A percentile compares a stretch with the other conserved stretches of the same genome.
Evolutionary conservation across 2,329 filamentous ascomycete genomes (phyloP).

Genomic region (Didymella sp.): DNA sequence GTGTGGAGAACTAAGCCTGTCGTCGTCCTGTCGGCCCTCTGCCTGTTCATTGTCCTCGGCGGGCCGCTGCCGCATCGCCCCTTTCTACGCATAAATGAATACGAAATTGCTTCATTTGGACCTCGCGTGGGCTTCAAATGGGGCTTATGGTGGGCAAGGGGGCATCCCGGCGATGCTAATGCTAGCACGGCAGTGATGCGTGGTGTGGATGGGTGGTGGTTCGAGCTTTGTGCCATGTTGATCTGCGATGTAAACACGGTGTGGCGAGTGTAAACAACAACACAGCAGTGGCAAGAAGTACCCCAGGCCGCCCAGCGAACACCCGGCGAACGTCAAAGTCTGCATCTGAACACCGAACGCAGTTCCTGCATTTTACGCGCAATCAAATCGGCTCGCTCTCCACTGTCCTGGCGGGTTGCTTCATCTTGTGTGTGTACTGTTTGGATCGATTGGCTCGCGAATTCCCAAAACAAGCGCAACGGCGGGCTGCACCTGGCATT

Average conservation of each 20-base stretch:
- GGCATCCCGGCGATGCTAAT: conserved; percentile 10
- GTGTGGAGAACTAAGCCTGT: conserved; percentile 41
- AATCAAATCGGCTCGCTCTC: conserved; percentile 1
- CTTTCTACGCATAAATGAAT: conserved; percentile 30
- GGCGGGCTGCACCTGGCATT: conserved; percentile 16
- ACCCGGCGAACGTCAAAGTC: conserved; percentile 11
- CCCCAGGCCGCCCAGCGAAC: conserved; percentile 7
- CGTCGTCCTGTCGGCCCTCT: conserved; percentile 25
- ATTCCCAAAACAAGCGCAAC: conserved; percentile 22
- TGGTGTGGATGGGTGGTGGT: conserved; percentile 7
- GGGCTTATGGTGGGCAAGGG: conserved; percentile 10
- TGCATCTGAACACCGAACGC: conserved; percentile 7
- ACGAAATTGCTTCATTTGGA: conserved; percentile 21
- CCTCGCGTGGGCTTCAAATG: conserved; percentile 15
- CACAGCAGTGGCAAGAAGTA: not conserved
- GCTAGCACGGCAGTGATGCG: conserved; percentile 4
- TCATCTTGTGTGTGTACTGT: conserved; percentile 22
- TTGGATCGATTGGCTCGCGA: conserved; percentile 29
- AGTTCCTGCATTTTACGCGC: conserved; percentile 7
- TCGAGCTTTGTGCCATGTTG: conserved; percentile 8
- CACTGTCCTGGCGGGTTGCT: conserved; percentile 22
- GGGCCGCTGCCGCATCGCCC: conserved; percentile 27
- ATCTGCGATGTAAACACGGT: conserved; percentile 12
- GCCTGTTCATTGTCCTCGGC: conserved; percentile 28
- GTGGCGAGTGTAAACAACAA: conserved; percentile 11